phyloP scores from a whole-genome alignment of 2,329 filamentous ascomycete genomes.

The Monilinia polystroma region DNA sequence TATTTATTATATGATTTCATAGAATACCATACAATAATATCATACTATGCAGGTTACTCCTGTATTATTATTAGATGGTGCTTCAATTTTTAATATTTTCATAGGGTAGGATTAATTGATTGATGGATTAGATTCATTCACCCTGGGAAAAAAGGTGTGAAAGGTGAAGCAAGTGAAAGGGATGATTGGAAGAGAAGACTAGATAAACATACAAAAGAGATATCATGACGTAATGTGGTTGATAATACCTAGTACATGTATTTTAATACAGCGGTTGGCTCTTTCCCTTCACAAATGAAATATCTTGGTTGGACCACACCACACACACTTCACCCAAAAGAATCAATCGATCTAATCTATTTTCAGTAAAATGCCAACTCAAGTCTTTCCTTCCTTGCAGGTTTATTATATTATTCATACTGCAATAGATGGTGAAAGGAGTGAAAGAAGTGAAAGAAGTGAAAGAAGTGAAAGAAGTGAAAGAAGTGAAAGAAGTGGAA shows the following conservation, averaged over 20 bases:
- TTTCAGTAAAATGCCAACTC: constrained; percentile 5
- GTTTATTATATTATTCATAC: neutral
- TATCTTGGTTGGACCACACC: constrained; percentile 6
- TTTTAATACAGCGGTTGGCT: too few species aligned
- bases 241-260: neutral
- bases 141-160: neutral
- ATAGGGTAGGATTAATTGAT: neutral
- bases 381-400: neutral
- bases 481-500: too few species aligned
- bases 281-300: neutral
- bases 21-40: neutral
- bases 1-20: neutral
- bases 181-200: neutral
- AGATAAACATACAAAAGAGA: neutral
- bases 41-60: too few species aligned
- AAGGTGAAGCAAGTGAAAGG: neutral
- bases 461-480: too few species aligned
- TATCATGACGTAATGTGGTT: constrained; percentile 4
- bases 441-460: too few species aligned
- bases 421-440: neutral
- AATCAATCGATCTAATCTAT: neutral
- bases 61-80: neutral
- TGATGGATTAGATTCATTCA: too few species aligned
- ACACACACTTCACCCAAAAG: constrained; percentile 1
- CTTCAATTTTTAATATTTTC: neutral